phyloP scores from a whole-genome alignment of 805 yeast genomes.

The Debaryomyces prosopidis region DNA sequence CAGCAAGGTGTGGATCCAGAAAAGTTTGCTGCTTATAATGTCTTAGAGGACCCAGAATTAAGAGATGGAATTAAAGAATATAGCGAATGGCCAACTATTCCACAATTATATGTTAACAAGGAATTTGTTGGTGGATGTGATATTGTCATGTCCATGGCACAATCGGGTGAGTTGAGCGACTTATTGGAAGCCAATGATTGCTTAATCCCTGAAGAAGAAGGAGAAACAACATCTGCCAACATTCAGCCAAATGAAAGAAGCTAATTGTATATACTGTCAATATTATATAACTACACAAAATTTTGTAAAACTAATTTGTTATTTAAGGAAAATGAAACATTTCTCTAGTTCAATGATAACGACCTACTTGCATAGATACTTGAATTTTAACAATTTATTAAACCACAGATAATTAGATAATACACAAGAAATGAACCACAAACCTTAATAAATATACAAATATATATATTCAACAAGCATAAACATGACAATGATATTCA shows the following conservation, averaged over 20 bases:
- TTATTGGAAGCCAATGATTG: conserved; percentile 77
- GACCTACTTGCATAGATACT: too few relatives aligned
- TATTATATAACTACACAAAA: not conserved
- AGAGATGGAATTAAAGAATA: conserved; percentile 95
- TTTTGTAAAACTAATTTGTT: too few relatives aligned
- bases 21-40: conserved; percentile 96
- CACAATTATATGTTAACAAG: conserved; percentile 86
- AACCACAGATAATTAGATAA: not conserved
- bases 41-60: conserved; percentile 89
- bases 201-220: conserved; percentile 77
- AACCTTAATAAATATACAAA: not conserved
- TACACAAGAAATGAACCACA: not conserved
- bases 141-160: conserved; percentile 88
- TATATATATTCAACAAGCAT: not conserved
- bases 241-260: conserved; percentile 39
- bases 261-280: conserved; percentile 6
- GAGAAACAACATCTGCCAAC: conserved; percentile 29
- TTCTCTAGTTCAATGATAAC: too few relatives aligned
- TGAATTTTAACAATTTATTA: not conserved
- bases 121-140: conserved; percentile 99
- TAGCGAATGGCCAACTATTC: conserved; percentile 98
- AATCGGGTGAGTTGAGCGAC: conserved; percentile 85
- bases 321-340: too few relatives aligned
- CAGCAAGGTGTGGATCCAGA: conserved; percentile 96
- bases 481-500: too few relatives aligned